Base-by-base conservation (phyloP, 2,329 filamentous ascomycete species). In the Aspergillus puulaauensis region DNA sequence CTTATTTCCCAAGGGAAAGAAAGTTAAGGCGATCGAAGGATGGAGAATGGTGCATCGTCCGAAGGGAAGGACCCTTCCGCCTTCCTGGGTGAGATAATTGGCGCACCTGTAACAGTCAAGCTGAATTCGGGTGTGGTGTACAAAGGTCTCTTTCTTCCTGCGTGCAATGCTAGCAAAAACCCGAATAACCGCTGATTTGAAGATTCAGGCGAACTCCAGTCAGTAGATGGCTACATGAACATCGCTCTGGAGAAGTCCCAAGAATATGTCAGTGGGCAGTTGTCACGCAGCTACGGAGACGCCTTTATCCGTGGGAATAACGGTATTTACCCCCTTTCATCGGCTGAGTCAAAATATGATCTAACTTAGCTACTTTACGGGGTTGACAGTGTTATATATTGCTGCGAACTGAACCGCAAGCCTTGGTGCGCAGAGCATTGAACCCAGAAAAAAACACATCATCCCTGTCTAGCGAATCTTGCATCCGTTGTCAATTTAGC, bases 211-310 rank as follows among this genome's bases (percentile, higher is more conserved):
- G 92, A 97, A 74, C 84, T 98, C 39, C 93, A 98, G 74, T 96
- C 93, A 0, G 93, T 99, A 50, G 95, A 99, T 75, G 95, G 95
- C 52, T 99, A 98, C 79, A 99, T 99, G 95, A 99, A 99, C 79
- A 97, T 99, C 73, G 93, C 95, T 12, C 85, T 99, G 31, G 95
- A 99, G 77, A 95, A 96, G 79, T 96, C 92, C 19, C 88, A 91
- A 64, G 95, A 99, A 78, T 92, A 88, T 67, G 89, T 97, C 66
- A 89, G 96, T 70, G 93, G 93, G 43, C 85, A 87, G 63, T 86
- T 93, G 77, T 85, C 90, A 68, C 85, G 90, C 68, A 90, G 85
- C 54, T 97, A 96, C 73, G 93, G 93, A 7, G 93, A 98, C 80
- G 91, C 93, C 5, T 98, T 98, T 74, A 90, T 98, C 57, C 85